A percentile compares a stretch with the other conserved stretches of the same genome.
Evolutionary conservation across 306 rosid species (phyloP).

Genomic region (Ammopiptanthus mongolicus): DNA sequence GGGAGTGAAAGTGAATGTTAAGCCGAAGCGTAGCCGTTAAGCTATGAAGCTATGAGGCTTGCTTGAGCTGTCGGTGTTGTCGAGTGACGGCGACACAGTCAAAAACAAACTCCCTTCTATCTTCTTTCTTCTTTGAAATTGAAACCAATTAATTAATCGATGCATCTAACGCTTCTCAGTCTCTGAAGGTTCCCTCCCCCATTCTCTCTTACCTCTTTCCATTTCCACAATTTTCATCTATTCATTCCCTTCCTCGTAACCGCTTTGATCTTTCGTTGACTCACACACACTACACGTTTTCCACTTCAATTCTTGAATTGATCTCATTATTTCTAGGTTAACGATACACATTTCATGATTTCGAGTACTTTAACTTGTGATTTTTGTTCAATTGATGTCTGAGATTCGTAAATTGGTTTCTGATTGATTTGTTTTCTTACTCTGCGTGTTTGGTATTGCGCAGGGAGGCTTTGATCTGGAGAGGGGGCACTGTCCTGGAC

Average conservation of each 20-base stretch:
- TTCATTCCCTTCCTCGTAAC: neutral
- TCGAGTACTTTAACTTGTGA: neutral
- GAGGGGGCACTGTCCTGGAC: slow-evolving; percentile 34
- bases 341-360: neutral
- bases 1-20: neutral
- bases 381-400: neutral
- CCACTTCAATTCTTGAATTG: slow-evolving; percentile 11
- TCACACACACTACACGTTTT: neutral
- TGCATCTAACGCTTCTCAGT: slow-evolving; percentile 18
- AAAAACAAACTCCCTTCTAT: neutral
- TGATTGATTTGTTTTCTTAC: slow-evolving; percentile 29
- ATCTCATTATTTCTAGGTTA: neutral
- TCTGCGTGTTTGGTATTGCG: neutral
- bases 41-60: neutral
- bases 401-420: slow-evolving; percentile 8
- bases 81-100: slow-evolving; percentile 11
- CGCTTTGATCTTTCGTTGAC: slow-evolving; percentile 37
- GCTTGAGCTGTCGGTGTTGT: slow-evolving; percentile 58
- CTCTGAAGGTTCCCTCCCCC: slow-evolving; percentile 52
- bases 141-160: no score
- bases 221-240: slow-evolving; percentile 12
- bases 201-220: slow-evolving; percentile 4
- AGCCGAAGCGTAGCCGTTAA: slow-evolving; percentile 30
- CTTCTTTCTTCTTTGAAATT: no score
- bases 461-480: slow-evolving; percentile 78